A percentile compares a stretch with the other conserved stretches of the same genome.
Evolutionary conservation across 495 filamentous ascomycete species (phyloP).

Genomic region (Podospora fimiseda): DNA sequence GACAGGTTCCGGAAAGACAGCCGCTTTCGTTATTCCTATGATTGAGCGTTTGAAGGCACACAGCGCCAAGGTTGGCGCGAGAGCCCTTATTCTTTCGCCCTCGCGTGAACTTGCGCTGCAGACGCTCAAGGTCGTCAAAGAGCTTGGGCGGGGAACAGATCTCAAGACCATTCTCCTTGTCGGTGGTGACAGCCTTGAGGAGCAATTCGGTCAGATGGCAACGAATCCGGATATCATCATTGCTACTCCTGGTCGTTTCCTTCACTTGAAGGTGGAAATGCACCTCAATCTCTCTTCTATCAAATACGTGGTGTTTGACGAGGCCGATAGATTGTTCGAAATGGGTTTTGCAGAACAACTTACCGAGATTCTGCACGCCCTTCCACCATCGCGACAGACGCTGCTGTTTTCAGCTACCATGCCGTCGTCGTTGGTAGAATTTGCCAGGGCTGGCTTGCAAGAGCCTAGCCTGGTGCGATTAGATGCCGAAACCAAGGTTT

Average conservation of each 20-base stretch:
- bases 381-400: slow-evolving; percentile 80
- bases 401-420: slow-evolving; percentile 92
- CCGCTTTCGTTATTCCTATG: slow-evolving; percentile 97
- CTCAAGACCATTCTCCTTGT: slow-evolving; percentile 82
- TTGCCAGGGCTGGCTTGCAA: slow-evolving; percentile 85
- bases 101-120: slow-evolving; percentile 90
- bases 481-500: slow-evolving; percentile 92
- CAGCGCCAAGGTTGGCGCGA: slow-evolving; percentile 72
- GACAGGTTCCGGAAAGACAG: slow-evolving; percentile 94
- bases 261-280: slow-evolving; percentile 97
- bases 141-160: slow-evolving; percentile 84
- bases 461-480: slow-evolving; percentile 82
- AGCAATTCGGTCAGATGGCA: slow-evolving; percentile 90
- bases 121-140: slow-evolving; percentile 92
- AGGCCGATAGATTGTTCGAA: slow-evolving; percentile 93
- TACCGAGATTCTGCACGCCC: slow-evolving; percentile 82
- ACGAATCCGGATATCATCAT: slow-evolving; percentile 94
- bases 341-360: slow-evolving; percentile 95
- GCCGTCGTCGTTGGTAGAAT: slow-evolving; percentile 89
- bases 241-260: slow-evolving; percentile 89
- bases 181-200: slow-evolving; percentile 91
- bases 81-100: slow-evolving; percentile 82
- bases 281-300: slow-evolving; percentile 76
- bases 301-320: slow-evolving; percentile 90
- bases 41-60: slow-evolving; percentile 90